These are phyloP conservation scores for Starmera stellimalicola DNA, from an alignment of 1,139 yeast species.

Conservation along the genomic window DNA sequence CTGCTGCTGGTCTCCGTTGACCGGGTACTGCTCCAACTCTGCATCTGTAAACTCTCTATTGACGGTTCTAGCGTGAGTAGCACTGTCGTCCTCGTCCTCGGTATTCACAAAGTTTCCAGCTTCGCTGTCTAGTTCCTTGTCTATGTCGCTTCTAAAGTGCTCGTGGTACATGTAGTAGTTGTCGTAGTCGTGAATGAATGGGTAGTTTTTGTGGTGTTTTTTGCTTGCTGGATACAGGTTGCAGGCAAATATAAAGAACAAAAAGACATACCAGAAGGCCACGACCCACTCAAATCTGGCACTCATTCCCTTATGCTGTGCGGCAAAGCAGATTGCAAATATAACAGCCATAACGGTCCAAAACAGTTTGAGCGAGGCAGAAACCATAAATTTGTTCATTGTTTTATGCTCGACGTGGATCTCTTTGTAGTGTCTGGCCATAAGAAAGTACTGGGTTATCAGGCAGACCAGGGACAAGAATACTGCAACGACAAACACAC, in stretches of 20 bases:
- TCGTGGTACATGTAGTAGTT: conserved; percentile 15
- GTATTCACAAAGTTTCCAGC: neutral
- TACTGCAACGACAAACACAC: conserved; percentile 60
- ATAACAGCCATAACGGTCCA: conserved; percentile 68
- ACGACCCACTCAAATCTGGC: conserved; percentile 78
- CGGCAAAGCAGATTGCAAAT: conserved; percentile 65
- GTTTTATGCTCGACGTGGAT: conserved; percentile 18
- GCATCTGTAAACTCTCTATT: conserved; percentile 15
- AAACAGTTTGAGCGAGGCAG: conserved; percentile 42
- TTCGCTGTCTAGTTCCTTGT: neutral
- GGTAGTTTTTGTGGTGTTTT: conserved; percentile 12
- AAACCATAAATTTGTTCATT: conserved; percentile 36
- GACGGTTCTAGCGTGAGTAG: neutral
- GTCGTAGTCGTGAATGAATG: conserved; percentile 15
- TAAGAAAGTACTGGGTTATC: conserved; percentile 47
- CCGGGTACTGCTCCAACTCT: conserved; percentile 15
- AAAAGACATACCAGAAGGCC: conserved; percentile 73
- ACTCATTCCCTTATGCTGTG: conserved; percentile 30
- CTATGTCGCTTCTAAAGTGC: neutral
- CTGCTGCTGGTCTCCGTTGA: conserved; percentile 4
- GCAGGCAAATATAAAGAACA: conserved; percentile 53
- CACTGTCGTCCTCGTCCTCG: conserved; percentile 4
- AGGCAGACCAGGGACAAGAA: conserved; percentile 58
- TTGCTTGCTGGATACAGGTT: conserved; percentile 63
- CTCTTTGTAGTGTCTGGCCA: conserved; percentile 43